Evolutionary conservation across 495 filamentous ascomycete species (phyloP), one percentile per base, ranked within the genome.

Genomic region (Articulospora tetracladia): DNA sequence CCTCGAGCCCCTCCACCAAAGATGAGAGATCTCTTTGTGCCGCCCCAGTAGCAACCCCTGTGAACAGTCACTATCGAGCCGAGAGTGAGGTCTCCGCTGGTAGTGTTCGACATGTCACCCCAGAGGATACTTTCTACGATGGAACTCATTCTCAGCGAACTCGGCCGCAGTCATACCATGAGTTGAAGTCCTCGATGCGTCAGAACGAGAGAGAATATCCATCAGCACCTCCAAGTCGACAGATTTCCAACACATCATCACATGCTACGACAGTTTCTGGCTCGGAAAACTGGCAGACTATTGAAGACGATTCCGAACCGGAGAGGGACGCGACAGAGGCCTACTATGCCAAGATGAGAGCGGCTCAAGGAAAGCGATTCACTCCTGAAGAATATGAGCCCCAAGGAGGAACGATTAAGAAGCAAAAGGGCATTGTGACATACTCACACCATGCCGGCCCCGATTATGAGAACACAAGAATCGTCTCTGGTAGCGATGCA

Each of bases 281-380:
- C 2, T 93, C 89, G 0, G 92, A 96, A 73, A 97, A 97, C 71
- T 97, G 92, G 92, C 92, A 97, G 75, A 95, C 91, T 23, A 96
- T 92, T 61, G 88, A 91, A 63, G 87, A 91, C 69, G 83, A 79
- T 41, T 87, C 84, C 2, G 91, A 87, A 55, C 87, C 88, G 0
- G 91, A 94, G 63, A 73, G 72, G 30, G 91, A 93, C 70, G 81
- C 83, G 1, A 85, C 82, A 19, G 88, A 92, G 57, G 78, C 83
- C 8, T 92, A 93, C 70, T 92, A 89, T 67, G 86, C 88, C 59
- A 91, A 88, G 68, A 71, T 91, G 55, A 79, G 85, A 57, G 84
- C 86, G 23, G 86, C 86, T 32, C 57, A 61, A 23, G 79, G 79
- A 66, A 85, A 88, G 77, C 77, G 86, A 52, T 77, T 82, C 61